Conservation (phyloP, 805 yeast species). For the Ogataea pilisensis region DNA sequence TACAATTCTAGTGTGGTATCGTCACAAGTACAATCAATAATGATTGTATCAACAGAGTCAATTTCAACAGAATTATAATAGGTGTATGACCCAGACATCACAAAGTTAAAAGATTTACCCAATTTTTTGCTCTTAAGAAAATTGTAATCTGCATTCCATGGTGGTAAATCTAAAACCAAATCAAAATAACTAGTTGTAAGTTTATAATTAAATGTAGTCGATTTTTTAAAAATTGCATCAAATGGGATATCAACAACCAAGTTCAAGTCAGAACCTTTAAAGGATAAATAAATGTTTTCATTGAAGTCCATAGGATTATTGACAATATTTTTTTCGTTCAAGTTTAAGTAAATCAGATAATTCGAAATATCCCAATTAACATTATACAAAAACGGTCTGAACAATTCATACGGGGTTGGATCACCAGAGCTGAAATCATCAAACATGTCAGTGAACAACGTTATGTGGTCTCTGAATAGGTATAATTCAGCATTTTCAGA, state of each 20-base stretch:
- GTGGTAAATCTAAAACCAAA: constrained; percentile 70
- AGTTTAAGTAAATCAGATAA: constrained; percentile 65
- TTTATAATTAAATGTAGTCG: constrained; percentile 47
- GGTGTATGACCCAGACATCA: constrained; percentile 60
- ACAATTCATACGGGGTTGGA: constrained; percentile 67
- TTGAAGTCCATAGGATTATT: constrained; percentile 82
- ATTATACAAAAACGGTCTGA: constrained; percentile 65
- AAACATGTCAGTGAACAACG: constrained; percentile 65
- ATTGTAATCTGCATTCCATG: constrained; percentile 84
- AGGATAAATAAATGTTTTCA: constrained; percentile 72
- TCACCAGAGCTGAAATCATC: constrained; percentile 75
- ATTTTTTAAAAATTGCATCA: constrained; percentile 46
- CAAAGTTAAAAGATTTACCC: constrained; percentile 65
- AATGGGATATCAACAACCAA: constrained; percentile 55
- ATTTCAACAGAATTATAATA: constrained; percentile 55
- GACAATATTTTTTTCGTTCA: constrained; percentile 84
- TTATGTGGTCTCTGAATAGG: constrained; percentile 76
- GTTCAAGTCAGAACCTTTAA: constrained; percentile 58
- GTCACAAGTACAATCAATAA: constrained; percentile 61
- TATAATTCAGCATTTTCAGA: constrained; percentile 56
- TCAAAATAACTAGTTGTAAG: constrained; percentile 56
- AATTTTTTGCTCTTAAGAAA: constrained; percentile 60
- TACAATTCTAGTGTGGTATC: constrained; percentile 66
- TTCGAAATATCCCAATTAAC: constrained; percentile 55
- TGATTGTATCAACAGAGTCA: constrained; percentile 64